A percentile compares a stretch with the other conserved stretches of the same genome.
phyloP scores from a whole-genome alignment of 768 basidiomycete species.

The Gloeopeniophorella convolvens region DNA sequence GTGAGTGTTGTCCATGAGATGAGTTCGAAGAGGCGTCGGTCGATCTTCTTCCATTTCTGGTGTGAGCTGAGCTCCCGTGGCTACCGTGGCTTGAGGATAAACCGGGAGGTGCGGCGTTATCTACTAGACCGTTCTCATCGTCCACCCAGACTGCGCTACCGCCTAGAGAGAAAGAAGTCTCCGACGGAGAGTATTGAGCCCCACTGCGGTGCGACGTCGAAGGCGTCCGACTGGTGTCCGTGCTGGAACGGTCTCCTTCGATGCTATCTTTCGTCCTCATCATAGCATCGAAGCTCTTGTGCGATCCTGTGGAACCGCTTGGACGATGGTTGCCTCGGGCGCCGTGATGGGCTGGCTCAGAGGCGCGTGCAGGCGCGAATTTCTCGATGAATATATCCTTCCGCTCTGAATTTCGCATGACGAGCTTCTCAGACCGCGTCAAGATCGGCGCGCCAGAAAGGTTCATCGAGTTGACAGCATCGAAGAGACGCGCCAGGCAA shows the following conservation, averaged over 20 bases:
- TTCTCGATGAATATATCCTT: conserved; percentile 91
- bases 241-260: conserved; percentile 8
- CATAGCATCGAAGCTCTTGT: conserved; percentile 64
- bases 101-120: conserved; percentile 29
- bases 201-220: conserved; percentile 24
- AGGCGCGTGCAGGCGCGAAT: conserved; percentile 33
- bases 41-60: conserved; percentile 51
- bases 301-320: conserved; percentile 40
- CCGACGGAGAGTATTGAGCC: conserved; percentile 52
- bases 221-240: conserved; percentile 8
- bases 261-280: conserved; percentile 27
- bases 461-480: conserved; percentile 90
- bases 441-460: conserved; percentile 71
- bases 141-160: conserved; percentile 83
- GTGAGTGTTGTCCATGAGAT: conserved; percentile 39
- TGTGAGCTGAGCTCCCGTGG: conserved; percentile 38
- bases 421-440: conserved; percentile 74
- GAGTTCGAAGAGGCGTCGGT: conserved; percentile 72
- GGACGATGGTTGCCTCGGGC: conserved; percentile 14
- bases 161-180: conserved; percentile 69
- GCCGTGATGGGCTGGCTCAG: conserved; percentile 6
- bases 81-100: conserved; percentile 35
- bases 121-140: conserved; percentile 52
- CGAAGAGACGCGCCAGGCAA: conserved; percentile 83
- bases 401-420: conserved; percentile 86